Base-by-base conservation (phyloP, 805 yeast species). In the Wickerhamiella lipophila region DNA sequence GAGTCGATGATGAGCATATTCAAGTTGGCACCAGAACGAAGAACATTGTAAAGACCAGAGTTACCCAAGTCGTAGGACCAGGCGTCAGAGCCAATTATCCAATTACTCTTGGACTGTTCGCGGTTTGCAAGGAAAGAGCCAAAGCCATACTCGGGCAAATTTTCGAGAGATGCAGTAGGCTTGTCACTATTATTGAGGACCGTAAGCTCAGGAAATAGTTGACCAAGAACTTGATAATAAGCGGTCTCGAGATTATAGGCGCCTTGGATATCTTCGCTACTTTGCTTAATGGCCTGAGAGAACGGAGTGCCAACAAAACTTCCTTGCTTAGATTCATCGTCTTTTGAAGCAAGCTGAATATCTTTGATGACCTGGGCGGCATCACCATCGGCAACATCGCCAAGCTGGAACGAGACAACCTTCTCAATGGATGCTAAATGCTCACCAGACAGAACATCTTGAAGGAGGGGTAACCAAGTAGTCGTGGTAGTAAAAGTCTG, bases 61-160 rank as follows among this genome's bases (percentile, higher is more conserved):
- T 83, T 71, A 39, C 97, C 97, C 57, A 85, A 69, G 67, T 89
- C 97, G 62, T 81, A 87, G 18, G 95, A 76, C 97, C 97, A 89
- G 27, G 92, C 78, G 64, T 89, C 97, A 16, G 96, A 86, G 27
- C 96, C 96, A 50, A 89, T 71, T 52, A 89, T 71, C 97, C 97
- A 89, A 66, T 64, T 7, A 40, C 36, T 27, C 21, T 22, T 29
- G 23, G 21, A 5, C 53, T 74, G 71, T 55, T 77, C 77, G 56
- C 76, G 74, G 34, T 67, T 67, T 46, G 73, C 75, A 56, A 87
- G 65, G 61, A 72, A 86, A 23, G 76, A 67, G 64, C 97, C 97
- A 56, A 75, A 84, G 7, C 96, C 95, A 60, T 69, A 88, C 65
- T 87, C 96, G 21, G 96, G 97, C 46, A 78, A 75, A 16, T 77